Base-by-base conservation (phyloP, 768 basidiomycete species). In the Pulveroboletus ravenelii region DNA sequence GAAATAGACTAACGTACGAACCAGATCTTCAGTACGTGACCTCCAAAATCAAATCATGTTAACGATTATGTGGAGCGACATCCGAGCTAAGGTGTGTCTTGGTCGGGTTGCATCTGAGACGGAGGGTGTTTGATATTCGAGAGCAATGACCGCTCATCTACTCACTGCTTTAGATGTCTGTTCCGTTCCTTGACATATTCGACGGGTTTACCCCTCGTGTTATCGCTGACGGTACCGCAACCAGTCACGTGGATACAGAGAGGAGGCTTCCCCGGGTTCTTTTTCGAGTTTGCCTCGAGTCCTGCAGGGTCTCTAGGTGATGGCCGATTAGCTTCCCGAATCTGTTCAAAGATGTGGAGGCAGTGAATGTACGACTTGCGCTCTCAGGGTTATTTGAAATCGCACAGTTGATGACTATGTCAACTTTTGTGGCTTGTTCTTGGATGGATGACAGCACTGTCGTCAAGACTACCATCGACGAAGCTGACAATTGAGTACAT, bases 191-290 rank as follows among this genome's bases (percentile, higher is more conserved):
- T 64, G 52, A 72, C 58, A 25, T 62, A 48, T 6, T 66, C 64
- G 18, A 71, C 53, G 15, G 56, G 55, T 53, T 75, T 72, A 12
- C 75, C 75, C 20, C 65, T 64, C 5, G 71, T 65, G 49, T 72
- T 72, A 61, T 77, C 72, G 47, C 69, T 69, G 31, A 68, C 41
- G 40, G 77, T 69, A 17, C 70, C 74, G 10, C 63, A 59, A 3
- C 76, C 75, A 1, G 75, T 75, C 17, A 74, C 59, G 36, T 78
- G 74, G 41, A 77, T 64, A 47, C 74, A 77, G 23, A 76, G 48
- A 0, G 75, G 76, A 1, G 73, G 70, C 25, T 68, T 66, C 12
- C 64, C 71, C 2, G 71, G 70, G 12, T 67, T 58, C 27, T 54
- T 57, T n/a, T 58, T 62, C 14, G 72, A 70, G 48, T 64, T 64